A percentile compares a stretch with the other conserved stretches of the same genome.
phyloP scores from a whole-genome alignment of 2,329 filamentous ascomycete genomes.

The Cryphonectria naterciae region DNA sequence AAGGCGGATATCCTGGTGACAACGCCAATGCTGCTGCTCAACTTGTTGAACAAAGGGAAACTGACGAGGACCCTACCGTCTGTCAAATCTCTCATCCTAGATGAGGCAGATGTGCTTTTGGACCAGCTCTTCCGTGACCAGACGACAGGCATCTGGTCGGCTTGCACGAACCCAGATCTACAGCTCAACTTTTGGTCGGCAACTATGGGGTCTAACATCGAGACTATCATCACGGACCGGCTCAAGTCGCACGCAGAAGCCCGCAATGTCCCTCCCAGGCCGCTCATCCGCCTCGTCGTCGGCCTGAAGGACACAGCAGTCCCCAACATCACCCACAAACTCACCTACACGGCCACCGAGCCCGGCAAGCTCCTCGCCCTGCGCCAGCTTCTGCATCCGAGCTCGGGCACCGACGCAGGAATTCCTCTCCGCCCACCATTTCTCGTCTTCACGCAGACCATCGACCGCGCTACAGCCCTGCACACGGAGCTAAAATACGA shows the following conservation, averaged over 20 bases:
- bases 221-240: constrained; percentile 73
- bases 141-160: constrained; percentile 81
- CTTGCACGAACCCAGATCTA: constrained; percentile 72
- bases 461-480: constrained; percentile 84
- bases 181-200: constrained; percentile 89
- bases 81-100: constrained; percentile 77
- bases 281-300: constrained; percentile 84
- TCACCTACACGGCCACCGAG: constrained; percentile 90
- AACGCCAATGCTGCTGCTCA: constrained; percentile 77
- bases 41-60: constrained; percentile 61
- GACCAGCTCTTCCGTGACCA: constrained; percentile 90
- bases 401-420: constrained; percentile 57
- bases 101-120: constrained; percentile 94
- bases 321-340: constrained; percentile 85
- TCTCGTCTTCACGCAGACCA: constrained; percentile 94
- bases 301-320: constrained; percentile 95
- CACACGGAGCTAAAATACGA: constrained; percentile 93
- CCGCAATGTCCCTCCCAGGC: constrained; percentile 46
- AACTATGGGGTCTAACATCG: constrained; percentile 93
- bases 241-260: constrained; percentile 58
- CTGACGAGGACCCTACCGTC: constrained; percentile 62
- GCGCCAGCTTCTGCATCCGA: constrained; percentile 84
- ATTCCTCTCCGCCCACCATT: constrained; percentile 80
- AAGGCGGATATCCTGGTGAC: constrained; percentile 81
- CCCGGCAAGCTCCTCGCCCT: constrained; percentile 91